Conservation (phyloP, 805 yeast species). For the Lipomyces chichibuensis region DNA sequence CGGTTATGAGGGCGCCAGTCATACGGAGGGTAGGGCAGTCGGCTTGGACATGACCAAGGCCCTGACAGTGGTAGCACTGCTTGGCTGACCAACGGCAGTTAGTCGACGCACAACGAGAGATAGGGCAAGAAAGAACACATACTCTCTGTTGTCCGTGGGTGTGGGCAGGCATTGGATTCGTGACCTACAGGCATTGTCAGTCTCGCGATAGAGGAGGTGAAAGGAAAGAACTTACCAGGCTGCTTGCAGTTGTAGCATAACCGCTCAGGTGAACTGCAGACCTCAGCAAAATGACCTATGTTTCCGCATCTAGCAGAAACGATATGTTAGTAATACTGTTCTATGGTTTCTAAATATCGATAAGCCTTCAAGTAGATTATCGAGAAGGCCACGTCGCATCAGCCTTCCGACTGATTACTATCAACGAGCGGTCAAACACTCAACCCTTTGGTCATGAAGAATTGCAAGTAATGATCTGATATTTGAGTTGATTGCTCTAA, state of each 20-base stretch:
- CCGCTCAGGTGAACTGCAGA: constrained; percentile 78
- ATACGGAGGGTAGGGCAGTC: constrained; percentile 68
- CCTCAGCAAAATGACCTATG: constrained; percentile 87
- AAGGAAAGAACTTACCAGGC: constrained; percentile 50
- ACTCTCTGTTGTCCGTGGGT: constrained; percentile 77
- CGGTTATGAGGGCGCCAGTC: constrained; percentile 55
- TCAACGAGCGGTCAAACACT: not conserved
- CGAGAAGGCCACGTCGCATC: not conserved
- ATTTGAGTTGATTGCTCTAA: not conserved
- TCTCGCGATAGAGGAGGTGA: not conserved
- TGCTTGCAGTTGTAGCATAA: constrained; percentile 90
- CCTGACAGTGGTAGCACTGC: constrained; percentile 72
- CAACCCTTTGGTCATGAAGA: not conserved
- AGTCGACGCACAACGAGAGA: not conserved
- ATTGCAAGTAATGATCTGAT: not conserved
- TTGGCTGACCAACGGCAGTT: constrained; percentile 23
- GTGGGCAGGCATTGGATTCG: constrained; percentile 83
- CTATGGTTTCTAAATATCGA: not conserved
- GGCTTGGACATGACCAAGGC: constrained; percentile 81
- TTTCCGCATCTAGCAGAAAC: constrained; percentile 70
- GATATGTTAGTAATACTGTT: not conserved
- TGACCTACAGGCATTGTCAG: constrained; percentile 51
- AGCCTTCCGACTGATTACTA: not conserved
- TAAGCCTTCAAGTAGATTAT: not conserved
- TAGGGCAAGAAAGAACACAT: constrained; percentile 44